These are phyloP conservation scores for Corylus americana DNA, from an alignment of 306 rosid genomes.

Conservation along the genomic window DNA sequence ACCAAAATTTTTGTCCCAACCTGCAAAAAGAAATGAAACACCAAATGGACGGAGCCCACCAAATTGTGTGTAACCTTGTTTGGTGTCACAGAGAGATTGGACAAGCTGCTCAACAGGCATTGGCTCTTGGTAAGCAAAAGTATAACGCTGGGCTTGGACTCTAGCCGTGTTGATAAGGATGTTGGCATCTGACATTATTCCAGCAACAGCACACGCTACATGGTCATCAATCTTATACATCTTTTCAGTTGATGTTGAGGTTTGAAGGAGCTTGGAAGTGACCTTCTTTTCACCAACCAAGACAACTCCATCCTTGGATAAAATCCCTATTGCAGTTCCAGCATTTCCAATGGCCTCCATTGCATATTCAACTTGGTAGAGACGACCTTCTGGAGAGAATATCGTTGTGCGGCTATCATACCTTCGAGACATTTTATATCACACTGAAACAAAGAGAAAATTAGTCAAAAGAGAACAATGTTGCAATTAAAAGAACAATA, in stretches of 20 bases:
- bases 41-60: conserved; percentile 6
- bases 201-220: background rate
- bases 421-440: background rate
- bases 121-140: background rate
- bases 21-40: background rate
- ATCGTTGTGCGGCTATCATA: background rate
- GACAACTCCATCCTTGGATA: background rate
- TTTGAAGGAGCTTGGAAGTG: too few species aligned
- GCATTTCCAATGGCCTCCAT: background rate
- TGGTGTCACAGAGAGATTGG: background rate
- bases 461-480: background rate
- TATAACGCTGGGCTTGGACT: background rate
- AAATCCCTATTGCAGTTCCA: background rate
- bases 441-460: background rate
- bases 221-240: conserved; percentile 4
- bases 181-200: background rate
- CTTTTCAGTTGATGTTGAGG: background rate
- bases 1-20: background rate
- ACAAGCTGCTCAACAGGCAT: conserved; percentile 1
- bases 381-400: background rate
- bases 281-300: background rate
- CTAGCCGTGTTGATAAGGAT: background rate
- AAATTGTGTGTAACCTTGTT: background rate
- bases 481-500: background rate
- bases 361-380: background rate